Percentiles rank a stretch among this genome's conserved stretches.
phyloP scores from a whole-genome alignment of 305 asterid species.

The Plantago coronopus region DNA sequence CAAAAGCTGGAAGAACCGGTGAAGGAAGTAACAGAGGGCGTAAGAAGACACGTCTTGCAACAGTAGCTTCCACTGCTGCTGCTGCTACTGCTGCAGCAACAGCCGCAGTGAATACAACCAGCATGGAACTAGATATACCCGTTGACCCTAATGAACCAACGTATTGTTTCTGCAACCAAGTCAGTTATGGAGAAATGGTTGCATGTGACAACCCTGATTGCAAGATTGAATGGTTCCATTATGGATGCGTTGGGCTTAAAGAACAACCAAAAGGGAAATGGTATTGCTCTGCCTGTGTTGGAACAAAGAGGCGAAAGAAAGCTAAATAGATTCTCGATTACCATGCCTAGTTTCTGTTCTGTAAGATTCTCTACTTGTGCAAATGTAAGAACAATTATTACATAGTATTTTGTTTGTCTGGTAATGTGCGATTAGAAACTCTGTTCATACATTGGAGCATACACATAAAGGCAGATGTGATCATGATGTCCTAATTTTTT shows the following conservation, averaged over 20 bases:
- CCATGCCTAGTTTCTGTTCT: background rate
- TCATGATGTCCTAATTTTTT: too few species aligned
- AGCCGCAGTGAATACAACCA: slow-evolving; percentile 45
- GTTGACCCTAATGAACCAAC: slow-evolving; percentile 98
- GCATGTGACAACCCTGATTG: slow-evolving; percentile 96
- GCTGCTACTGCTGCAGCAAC: slow-evolving; percentile 33
- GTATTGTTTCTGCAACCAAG: slow-evolving; percentile 96
- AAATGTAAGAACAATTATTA: too few species aligned
- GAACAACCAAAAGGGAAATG: slow-evolving; percentile 96
- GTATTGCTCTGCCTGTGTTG: slow-evolving; percentile 85
- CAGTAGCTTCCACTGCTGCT: slow-evolving; percentile 46
- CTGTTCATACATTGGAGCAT: too few species aligned
- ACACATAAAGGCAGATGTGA: too few species aligned
- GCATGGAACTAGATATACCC: slow-evolving; percentile 84
- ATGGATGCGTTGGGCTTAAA: slow-evolving; percentile 87
- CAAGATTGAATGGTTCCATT: slow-evolving; percentile 98
- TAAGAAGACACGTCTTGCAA: slow-evolving; percentile 75
- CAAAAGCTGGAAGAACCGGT: slow-evolving; percentile 68
- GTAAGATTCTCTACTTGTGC: background rate
- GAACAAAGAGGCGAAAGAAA: slow-evolving; percentile 64
- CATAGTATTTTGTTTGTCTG: too few species aligned
- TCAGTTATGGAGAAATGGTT: slow-evolving; percentile 99
- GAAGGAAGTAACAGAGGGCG: slow-evolving; percentile 93
- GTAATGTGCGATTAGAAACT: too few species aligned
- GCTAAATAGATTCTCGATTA: slow-evolving; percentile 28